A percentile compares a stretch with the other conserved stretches of the same genome.
These are phyloP conservation scores for Xylaria nigripes DNA, from an alignment of 495 filamentous ascomycete species.

Conservation along the genomic window DNA sequence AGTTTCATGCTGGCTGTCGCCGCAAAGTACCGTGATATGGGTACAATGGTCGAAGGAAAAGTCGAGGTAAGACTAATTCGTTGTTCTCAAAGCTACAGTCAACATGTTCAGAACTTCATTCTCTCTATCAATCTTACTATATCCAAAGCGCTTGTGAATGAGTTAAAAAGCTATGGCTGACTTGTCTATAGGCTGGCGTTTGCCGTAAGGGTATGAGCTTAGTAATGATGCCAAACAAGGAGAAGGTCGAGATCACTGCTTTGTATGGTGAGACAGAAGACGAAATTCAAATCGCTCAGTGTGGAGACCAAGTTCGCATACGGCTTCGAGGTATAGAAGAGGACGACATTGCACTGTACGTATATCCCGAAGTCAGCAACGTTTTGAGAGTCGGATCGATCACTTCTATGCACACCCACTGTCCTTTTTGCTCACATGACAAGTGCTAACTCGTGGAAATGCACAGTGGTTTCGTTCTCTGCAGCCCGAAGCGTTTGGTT, in stretches of 20 bases:
- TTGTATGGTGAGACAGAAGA: conserved; percentile 96
- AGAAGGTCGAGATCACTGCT: conserved; percentile 68
- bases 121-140: background rate
- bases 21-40: conserved; percentile 94
- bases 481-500: conserved; percentile 82
- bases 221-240: conserved; percentile 90
- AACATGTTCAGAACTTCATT: background rate
- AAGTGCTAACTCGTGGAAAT: background rate
- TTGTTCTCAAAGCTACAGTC: background rate
- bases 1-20: conserved; percentile 96
- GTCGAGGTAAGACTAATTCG: conserved; percentile 49
- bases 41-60: conserved; percentile 95
- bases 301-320: conserved; percentile 90
- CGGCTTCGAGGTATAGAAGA: conserved; percentile 92
- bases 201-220: conserved; percentile 77
- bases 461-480: conserved; percentile 82
- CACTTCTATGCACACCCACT: no score
- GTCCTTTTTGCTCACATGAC: background rate
- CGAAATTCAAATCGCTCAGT: conserved; percentile 67
- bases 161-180: background rate
- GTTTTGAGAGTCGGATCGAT: background rate
- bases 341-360: conserved; percentile 76
- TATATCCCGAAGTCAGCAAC: background rate
- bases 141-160: background rate
- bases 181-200: conserved; percentile 51